Base-by-base conservation (phyloP, 306 rosid genomes). In the Elaeagnus macrophylla region DNA sequence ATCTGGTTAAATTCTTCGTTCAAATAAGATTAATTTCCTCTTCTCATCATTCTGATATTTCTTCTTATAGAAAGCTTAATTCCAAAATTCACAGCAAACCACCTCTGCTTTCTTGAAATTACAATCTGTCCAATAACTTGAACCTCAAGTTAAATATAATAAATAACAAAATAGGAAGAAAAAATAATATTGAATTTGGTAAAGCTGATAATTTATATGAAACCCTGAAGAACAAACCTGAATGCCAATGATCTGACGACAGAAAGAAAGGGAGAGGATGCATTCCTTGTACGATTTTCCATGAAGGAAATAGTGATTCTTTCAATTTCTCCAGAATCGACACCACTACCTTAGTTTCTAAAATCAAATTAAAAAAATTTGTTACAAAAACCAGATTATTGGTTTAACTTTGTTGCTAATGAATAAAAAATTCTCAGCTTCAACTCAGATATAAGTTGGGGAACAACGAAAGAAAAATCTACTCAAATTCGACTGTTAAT, bases 271-370 rank as follows among this genome's bases (percentile, higher is more conserved):
- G 59, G 45, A 35, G 53, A 18, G 41, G 63, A 57, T 46, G 51
- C 37, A 51, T 38, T 44, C 64, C 68, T 44, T 13, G 58, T n/a
- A 7, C 49, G 6, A 59, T 59, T 15, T 64, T 61, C 68, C 75
- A 66, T 20, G 67, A 73, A 44, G 64, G 70, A 25, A 8, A 51
- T 3, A 40, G 2, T 9, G 70, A 64, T 66, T 81, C 81, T 7
- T 48, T 66, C 59, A 68, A 56, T 8, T 72, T 53, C 35, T 32
- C 49, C 46, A 79, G 73, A 46, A 78, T 5, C 32, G 78, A 67
- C 48, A 67, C 72, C 1, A 51, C 54, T 8, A 72, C 39, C 0
- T 58, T 59, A 9, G 68, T 39, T 45, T 79, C 96, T 86, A 68
- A 49, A 62, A 66, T 48, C 32, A 36, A 68, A 55, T 43, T 19